phyloP scores from a whole-genome alignment of 768 basidiomycete species.

The Leccinum aurantiacum region DNA sequence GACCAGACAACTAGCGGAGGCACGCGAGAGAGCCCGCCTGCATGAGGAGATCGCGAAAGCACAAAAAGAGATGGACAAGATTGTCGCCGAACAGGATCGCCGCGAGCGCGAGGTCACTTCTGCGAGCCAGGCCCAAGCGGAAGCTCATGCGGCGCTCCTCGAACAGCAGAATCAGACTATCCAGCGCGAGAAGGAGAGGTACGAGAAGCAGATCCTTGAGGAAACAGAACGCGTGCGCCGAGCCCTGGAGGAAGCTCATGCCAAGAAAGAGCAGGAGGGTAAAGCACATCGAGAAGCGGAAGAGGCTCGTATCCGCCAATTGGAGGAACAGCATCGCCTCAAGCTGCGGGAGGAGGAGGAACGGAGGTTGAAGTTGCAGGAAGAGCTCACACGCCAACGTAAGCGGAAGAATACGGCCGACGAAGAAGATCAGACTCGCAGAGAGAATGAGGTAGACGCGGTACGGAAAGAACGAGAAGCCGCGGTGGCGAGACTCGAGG shows the following conservation, averaged over 20 bases:
- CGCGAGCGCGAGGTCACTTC: constrained; percentile 26
- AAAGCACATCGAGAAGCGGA: constrained; percentile 20
- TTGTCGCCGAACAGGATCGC: constrained; percentile 25
- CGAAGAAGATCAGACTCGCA: constrained; percentile 18
- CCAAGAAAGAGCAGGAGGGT: constrained; percentile 27
- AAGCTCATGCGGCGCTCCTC: constrained; percentile 25
- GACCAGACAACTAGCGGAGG: constrained; percentile 23
- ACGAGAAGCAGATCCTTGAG: constrained; percentile 24
- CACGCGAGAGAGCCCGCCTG: constrained; percentile 29
- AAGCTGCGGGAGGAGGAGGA: constrained; percentile 32
- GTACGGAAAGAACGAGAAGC: constrained; percentile 21
- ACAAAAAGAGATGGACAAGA: constrained; percentile 27
- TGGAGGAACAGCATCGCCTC: constrained; percentile 30
- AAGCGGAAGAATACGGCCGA: constrained; percentile 17
- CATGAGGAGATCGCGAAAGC: constrained; percentile 30
- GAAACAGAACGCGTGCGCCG: constrained; percentile 29
- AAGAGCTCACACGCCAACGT: constrained; percentile 26
- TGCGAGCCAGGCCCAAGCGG: constrained; percentile 27
- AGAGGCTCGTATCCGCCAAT: constrained; percentile 25
- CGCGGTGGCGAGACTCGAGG: constrained; percentile 21
- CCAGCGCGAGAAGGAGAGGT: constrained; percentile 27
- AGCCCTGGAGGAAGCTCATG: constrained; percentile 26
- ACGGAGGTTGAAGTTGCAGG: constrained; percentile 24
- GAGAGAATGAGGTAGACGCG: constrained; percentile 24
- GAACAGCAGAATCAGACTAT: constrained; percentile 24